Percentiles rank a stretch among this genome's conserved stretches.
Evolutionary conservation across 257 asterid genomes (phyloP).

Genomic region (Salvia rosmarinus): DNA sequence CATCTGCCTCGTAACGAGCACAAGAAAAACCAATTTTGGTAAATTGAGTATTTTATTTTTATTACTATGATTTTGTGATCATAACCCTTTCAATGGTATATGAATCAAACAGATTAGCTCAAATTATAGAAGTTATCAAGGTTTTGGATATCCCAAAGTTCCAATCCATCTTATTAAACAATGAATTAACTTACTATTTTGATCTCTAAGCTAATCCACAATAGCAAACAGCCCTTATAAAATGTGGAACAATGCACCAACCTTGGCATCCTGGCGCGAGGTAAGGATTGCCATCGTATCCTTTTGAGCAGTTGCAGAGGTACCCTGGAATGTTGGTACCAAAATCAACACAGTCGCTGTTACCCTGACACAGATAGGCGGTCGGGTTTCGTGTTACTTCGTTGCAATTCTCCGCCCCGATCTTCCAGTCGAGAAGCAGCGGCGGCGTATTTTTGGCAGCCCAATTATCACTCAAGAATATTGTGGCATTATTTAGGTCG

Average conservation of each 20-base stretch:
- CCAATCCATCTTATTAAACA: too few species aligned
- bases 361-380: slow-evolving; percentile 11
- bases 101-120: too few species aligned
- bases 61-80: too few species aligned
- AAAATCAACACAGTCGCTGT: slow-evolving; percentile 27
- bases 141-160: too few species aligned
- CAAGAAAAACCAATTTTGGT: background rate
- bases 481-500: background rate
- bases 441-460: slow-evolving; percentile 14
- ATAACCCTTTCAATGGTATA: too few species aligned
- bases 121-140: too few species aligned
- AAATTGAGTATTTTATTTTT: too few species aligned
- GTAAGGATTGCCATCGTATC: slow-evolving; percentile 39
- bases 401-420: slow-evolving; percentile 14
- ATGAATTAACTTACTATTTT: too few species aligned
- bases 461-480: background rate
- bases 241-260: background rate
- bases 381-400: background rate
- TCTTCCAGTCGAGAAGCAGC: slow-evolving; percentile 30
- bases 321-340: slow-evolving; percentile 24
- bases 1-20: background rate
- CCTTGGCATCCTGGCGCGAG: slow-evolving; percentile 36
- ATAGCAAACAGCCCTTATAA: too few species aligned
- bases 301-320: slow-evolving; percentile 27
- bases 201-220: too few species aligned